Percentiles rank a stretch among this genome's conserved stretches.
Conservation (phyloP, 1,284 basidiomycete genomes). For the Heimioporus retisporus region DNA sequence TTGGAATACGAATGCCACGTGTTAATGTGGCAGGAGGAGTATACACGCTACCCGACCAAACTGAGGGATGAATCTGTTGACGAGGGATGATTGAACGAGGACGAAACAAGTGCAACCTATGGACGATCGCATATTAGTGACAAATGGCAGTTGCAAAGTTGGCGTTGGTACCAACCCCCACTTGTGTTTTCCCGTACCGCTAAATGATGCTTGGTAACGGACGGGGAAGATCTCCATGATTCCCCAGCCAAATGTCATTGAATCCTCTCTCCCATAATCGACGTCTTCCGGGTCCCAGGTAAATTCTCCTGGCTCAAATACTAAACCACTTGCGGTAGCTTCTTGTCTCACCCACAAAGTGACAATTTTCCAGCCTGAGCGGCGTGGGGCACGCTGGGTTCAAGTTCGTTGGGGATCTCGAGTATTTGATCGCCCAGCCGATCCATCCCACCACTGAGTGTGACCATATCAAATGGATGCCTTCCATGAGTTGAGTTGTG, state of each 20-base stretch:
- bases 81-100: conserved; percentile 24
- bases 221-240: conserved; percentile 29
- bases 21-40: conserved; percentile 21
- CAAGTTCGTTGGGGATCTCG: background rate
- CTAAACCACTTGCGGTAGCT: conserved; percentile 8
- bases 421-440: background rate
- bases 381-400: background rate
- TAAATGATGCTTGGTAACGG: conserved; percentile 25
- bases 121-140: background rate
- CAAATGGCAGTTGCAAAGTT: background rate
- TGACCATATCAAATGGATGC: background rate
- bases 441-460: background rate
- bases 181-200: conserved; percentile 9
- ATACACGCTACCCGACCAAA: conserved; percentile 16
- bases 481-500: background rate
- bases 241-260: conserved; percentile 15
- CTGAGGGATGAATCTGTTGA: conserved; percentile 27
- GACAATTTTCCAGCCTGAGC: conserved; percentile 28
- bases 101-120: conserved; percentile 19
- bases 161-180: conserved; percentile 6
- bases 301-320: background rate
- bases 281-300: conserved; percentile 19
- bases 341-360: conserved; percentile 27
- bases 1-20: conserved; percentile 11
- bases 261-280: conserved; percentile 11